Base-by-base conservation (phyloP, 139 green algal species). In the Asterochloris erici region DNA sequence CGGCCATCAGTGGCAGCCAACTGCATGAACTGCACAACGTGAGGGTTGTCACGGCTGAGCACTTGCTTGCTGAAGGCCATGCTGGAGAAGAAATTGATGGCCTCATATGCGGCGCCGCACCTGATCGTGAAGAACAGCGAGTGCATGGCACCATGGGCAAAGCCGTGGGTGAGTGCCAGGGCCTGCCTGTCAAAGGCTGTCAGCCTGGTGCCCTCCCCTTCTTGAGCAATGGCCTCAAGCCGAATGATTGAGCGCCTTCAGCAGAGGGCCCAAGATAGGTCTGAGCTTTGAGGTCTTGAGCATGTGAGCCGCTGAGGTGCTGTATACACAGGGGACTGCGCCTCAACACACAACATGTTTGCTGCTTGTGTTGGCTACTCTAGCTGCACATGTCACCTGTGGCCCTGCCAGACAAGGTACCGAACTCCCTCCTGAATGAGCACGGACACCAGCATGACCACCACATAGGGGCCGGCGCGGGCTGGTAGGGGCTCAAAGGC, bases 101-200 rank as follows among this genome's bases (percentile, higher is more conserved):
- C 23, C 6, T 10, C 17, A 26, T 15, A 74, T 29, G 38, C 6
- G 38, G 14, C 11, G 62, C 1, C 12, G 19, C 12, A 86, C 82
- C 82, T 86, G 61, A 82, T 74, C 68, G 38, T 82, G 26, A 86
- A 86, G 68, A 86, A 81, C 14, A 85, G 23, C 2, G 88, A 83
- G 70, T 91, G 86, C 13, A 83, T 81, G 63, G 76, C 81, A 11
- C 80, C 84, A 74, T 91, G 88, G 10, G 64, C 78, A 38, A 90
- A 77, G 63, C 88, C 88, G n/a, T 91, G 78, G 24, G 84, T 82
- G 12, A 90, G 62, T n/a, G 88, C 70, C 27, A 91, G 83, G 47
- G 70, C 63, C 21, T 89, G 82, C 47, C 83, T 69, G 68, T 91
- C 87, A 13, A 74, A 47, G 11, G 47, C 21, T 23, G 54, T 82